Evolutionary conservation across 441 rosid genomes (phyloP).

Genomic region (Croton laevigatus): DNA sequence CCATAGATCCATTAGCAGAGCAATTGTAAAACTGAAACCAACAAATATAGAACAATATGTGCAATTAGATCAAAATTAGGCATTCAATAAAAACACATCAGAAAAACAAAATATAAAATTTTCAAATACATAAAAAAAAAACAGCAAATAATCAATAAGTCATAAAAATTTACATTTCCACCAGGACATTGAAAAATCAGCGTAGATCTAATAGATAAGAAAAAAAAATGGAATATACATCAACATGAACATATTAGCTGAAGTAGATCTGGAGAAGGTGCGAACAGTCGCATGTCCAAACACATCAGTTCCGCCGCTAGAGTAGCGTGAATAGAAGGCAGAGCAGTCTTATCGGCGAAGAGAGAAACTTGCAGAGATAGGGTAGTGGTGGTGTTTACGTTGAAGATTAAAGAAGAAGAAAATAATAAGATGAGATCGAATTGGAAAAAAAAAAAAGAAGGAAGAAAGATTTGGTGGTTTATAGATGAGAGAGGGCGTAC

Average conservation of each 20-base stretch:
- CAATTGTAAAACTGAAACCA: too few relatives aligned
- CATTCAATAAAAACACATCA: neutral
- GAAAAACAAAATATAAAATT: neutral
- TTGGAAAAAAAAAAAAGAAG: too few relatives aligned
- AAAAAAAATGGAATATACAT: neutral
- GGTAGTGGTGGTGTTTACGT: neutral
- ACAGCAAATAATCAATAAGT: neutral
- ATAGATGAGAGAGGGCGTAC: too few relatives aligned
- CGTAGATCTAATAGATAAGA: conserved; percentile 8
- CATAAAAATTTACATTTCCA: neutral
- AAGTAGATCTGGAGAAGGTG: conserved; percentile 26
- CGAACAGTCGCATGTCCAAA: neutral
- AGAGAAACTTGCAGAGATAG: neutral
- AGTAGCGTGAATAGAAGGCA: conserved; percentile 14
- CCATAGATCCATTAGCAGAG: conserved; percentile 7
- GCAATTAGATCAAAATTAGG: neutral
- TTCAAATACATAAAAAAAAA: neutral
- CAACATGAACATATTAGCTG: neutral
- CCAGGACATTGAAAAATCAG: neutral
- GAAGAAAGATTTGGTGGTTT: too few relatives aligned
- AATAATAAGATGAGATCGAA: too few relatives aligned
- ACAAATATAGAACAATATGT: neutral
- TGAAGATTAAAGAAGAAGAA: too few relatives aligned
- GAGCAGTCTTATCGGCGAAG: neutral
- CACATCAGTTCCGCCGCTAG: conserved; percentile 15